Percentiles rank a stretch among this genome's conserved stretches.
Conservation (phyloP, 2,329 filamentous ascomycete genomes). For the Fonsecaea nubica region DNA sequence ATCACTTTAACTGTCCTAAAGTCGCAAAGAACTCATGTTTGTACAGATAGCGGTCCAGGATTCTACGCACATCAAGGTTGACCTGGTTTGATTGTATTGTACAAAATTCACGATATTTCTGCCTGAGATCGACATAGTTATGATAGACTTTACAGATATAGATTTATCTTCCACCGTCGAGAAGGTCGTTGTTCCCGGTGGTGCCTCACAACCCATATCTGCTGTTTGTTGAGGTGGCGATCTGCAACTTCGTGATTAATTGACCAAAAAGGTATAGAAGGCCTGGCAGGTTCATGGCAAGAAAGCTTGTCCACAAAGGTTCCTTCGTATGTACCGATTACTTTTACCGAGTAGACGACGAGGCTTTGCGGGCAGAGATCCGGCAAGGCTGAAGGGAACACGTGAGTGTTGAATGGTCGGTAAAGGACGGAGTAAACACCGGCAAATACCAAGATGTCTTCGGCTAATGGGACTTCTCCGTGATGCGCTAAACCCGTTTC, state of each 20-base stretch:
- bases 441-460: neutral
- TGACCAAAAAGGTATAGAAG: neutral
- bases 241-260: neutral
- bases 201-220: neutral
- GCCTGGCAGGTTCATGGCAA: neutral
- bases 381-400: neutral
- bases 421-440: neutral
- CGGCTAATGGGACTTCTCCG: neutral
- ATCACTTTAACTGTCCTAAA: neutral
- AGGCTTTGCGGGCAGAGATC: neutral
- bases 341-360: neutral
- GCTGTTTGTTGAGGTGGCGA: too few relatives aligned
- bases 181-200: neutral
- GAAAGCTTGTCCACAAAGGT: neutral
- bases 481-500: neutral
- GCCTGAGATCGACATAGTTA: neutral
- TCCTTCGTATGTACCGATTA: too few relatives aligned
- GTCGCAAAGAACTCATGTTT: conserved; percentile 10
- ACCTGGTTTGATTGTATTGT: conserved; percentile 7
- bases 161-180: neutral
- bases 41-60: conserved; percentile 1
- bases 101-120: conserved; percentile 9
- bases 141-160: neutral
- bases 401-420: neutral
- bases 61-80: conserved; percentile 6